These are phyloP conservation scores for Exophiala dermatitidis DNA, from an alignment of 2,329 filamentous ascomycete genomes.

Conservation along the genomic window DNA sequence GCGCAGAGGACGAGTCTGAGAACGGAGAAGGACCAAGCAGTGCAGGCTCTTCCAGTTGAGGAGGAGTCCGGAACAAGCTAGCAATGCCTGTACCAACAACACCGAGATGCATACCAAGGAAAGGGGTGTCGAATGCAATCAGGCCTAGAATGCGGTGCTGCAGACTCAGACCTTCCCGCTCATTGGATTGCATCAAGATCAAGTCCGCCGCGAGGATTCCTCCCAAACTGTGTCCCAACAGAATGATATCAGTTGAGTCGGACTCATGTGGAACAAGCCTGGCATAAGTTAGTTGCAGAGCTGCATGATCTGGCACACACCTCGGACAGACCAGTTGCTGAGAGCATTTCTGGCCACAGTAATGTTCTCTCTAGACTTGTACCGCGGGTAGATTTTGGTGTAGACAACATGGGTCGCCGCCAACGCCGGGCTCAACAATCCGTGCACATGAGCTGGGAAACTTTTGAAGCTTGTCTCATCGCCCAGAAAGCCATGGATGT, in stretches of 20 bases:
- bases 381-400: constrained; percentile 56
- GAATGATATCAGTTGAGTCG: constrained; percentile 65
- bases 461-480: constrained; percentile 79
- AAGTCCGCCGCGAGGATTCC: constrained; percentile 77
- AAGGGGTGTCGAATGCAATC: constrained; percentile 77
- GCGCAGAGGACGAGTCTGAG: constrained; percentile 11
- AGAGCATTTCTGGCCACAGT: constrained; percentile 72
- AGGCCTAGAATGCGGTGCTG: constrained; percentile 73
- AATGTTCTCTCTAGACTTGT: constrained; percentile 40
- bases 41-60: constrained; percentile 26
- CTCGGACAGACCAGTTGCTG: constrained; percentile 56
- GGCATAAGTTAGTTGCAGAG: constrained; percentile 1
- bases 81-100: constrained; percentile 75
- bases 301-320: not conserved
- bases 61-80: constrained; percentile 60
- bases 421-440: constrained; percentile 59
- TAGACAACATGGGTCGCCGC: constrained; percentile 71
- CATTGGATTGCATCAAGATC: constrained; percentile 48
- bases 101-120: constrained; percentile 81
- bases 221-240: constrained; percentile 86
- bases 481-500: constrained; percentile 86
- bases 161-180: constrained; percentile 38
- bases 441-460: constrained; percentile 82
- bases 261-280: constrained; percentile 71
- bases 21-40: constrained; percentile 10